Evolutionary conservation across 805 yeast species (phyloP), one percentile per base, ranked within the genome.

Genomic region (Blastobotrys mokoenaii): DNA sequence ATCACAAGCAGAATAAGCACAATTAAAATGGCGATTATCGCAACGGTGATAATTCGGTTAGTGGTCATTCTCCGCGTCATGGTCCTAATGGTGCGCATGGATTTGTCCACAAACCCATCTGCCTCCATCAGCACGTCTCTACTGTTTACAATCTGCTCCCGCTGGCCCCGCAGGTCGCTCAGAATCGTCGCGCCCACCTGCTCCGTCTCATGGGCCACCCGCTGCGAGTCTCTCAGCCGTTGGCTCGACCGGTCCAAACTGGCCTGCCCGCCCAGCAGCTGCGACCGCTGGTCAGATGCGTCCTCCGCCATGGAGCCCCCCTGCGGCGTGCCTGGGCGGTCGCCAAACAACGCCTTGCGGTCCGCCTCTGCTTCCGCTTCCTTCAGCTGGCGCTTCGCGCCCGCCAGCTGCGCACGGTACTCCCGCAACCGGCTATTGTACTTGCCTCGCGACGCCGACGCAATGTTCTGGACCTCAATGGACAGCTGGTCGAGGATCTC

Each of bases 61-160:
- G 96, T 90, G 9, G 94, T 87, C 72, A 89, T 73, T 57, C 97
- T 71, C 64, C 97, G 75, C 20, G 95, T 83, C 98, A 93, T 93
- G 15, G 85, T 74, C 56, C 87, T 80, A 57, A 93, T 70, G 1
- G 97, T 93, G 46, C 84, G 77, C 46, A 93, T 75, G 46, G 93
- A 81, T 60, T 84, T 81, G 65, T 93, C 97, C 44, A 93, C 96
- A 58, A 89, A 87, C 0, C 83, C 79, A 61, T 93, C 97, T 0
- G 97, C 97, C 51, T 88, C 90, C 65, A 76, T 76, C 42, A 93
- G 69, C 0, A 95, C 85, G 56, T 83, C 84, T 63, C 97, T 77
- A 17, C 96, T 79, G 56, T 89, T 87, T 44, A 78, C 69, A 38
- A 93, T 76, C 59, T 94, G 97, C 58, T 93, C 98, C 47, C 98